Conservation (phyloP, 345 rosid species). For the Heritiera littoralis region DNA sequence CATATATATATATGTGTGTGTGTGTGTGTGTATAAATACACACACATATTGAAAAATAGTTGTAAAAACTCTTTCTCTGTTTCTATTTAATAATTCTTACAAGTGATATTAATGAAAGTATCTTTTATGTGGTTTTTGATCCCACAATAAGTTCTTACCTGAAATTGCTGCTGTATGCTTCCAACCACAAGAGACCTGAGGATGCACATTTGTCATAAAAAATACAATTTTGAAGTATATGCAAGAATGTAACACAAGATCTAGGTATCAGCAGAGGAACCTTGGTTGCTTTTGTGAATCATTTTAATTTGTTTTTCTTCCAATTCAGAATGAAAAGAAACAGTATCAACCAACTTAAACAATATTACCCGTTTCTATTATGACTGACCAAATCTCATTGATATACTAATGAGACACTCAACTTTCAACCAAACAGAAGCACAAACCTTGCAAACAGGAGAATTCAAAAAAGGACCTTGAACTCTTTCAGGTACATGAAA, state of each 20-base stretch:
- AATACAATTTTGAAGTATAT: background rate
- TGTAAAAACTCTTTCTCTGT: background rate
- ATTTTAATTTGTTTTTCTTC: background rate
- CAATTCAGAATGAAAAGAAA: background rate
- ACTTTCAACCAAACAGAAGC: conserved; percentile 10
- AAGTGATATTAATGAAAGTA: background rate
- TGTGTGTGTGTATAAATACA: too few relatives aligned
- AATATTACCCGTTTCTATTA: background rate
- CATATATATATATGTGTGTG: background rate
- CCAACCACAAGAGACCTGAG: conserved; percentile 96
- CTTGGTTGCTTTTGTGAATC: background rate
- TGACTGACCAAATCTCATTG: background rate
- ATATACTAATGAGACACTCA: background rate
- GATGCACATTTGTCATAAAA: background rate
- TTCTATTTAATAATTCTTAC: background rate
- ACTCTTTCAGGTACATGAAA: conserved; percentile 73
- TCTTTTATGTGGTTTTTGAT: background rate
- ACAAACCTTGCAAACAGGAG: conserved; percentile 61
- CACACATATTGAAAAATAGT: background rate
- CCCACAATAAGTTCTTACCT: conserved; percentile 43
- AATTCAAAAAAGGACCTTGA: conserved; percentile 64
- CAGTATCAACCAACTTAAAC: background rate
- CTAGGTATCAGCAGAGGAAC: background rate
- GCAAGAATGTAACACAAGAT: conserved; percentile 6
- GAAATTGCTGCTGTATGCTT: conserved; percentile 96